Conservation (phyloP, 1,284 basidiomycete genomes). For the Heterobasidion irregulare region DNA sequence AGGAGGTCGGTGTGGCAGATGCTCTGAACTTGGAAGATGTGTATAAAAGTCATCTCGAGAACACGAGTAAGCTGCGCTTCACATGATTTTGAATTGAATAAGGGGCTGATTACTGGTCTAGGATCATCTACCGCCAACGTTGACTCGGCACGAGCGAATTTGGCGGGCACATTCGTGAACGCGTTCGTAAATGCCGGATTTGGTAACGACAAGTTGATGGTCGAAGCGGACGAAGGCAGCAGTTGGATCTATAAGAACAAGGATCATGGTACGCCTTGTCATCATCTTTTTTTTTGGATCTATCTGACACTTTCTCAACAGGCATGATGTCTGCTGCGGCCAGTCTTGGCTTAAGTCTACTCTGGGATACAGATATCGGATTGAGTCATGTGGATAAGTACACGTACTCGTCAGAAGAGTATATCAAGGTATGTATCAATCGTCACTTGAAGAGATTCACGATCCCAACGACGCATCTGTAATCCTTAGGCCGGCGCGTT, state of each 20-base stretch:
- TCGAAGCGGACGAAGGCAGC: constrained; percentile 90
- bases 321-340: constrained; percentile 97
- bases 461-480: neutral
- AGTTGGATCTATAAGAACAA: constrained; percentile 99
- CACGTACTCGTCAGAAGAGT: constrained; percentile 92
- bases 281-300: neutral
- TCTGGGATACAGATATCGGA: constrained; percentile 97
- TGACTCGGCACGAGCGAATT: constrained; percentile 91
- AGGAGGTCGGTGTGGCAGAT: constrained; percentile 88
- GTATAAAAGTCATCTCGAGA: constrained; percentile 96
- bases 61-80: constrained; percentile 48
- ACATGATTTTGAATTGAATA: neutral
- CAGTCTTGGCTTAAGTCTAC: constrained; percentile 84
- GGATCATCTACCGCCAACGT: constrained; percentile 62
- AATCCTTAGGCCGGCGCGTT: constrained; percentile 75
- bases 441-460: neutral
- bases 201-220: constrained; percentile 98
- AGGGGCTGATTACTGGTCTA: constrained; percentile 1
- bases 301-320: constrained; percentile 17
- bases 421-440: constrained; percentile 69
- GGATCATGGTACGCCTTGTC: constrained; percentile 67
- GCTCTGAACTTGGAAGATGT: constrained; percentile 94
- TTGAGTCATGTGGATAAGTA: constrained; percentile 96
- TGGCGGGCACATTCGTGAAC: constrained; percentile 97
- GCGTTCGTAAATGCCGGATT: constrained; percentile 99